Evolutionary conservation across 129 eudicot species (phyloP).

Genomic region (Scalesia atractyloides): DNA sequence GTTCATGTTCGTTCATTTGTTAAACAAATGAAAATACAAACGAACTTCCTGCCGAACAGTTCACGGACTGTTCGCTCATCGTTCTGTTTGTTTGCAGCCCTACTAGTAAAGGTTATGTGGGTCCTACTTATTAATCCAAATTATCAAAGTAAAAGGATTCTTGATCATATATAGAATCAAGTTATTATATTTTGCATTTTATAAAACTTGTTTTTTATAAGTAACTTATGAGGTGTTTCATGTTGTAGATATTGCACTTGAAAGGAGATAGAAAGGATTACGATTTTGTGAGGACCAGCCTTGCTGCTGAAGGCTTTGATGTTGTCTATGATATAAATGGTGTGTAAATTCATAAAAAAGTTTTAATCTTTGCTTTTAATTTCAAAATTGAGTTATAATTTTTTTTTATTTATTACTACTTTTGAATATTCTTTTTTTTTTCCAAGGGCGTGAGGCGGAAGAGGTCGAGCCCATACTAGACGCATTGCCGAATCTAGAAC

Average conservation of each 20-base stretch:
- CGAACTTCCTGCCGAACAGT: too few relatives aligned
- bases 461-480: constrained; percentile 96
- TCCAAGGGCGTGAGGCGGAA: constrained; percentile 88
- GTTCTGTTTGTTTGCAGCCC: too few relatives aligned
- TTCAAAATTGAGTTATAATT: too few relatives aligned
- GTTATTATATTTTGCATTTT: background rate
- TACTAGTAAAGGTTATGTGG: too few relatives aligned
- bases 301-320: constrained; percentile 92
- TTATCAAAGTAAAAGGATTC: background rate
- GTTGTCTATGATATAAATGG: constrained; percentile 97
- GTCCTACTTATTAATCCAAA: too few relatives aligned
- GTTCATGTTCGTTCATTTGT: too few relatives aligned
- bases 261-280: constrained; percentile 93
- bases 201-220: background rate
- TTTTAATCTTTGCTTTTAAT: background rate
- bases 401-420: too few relatives aligned
- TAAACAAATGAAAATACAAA: too few relatives aligned
- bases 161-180: too few relatives aligned
- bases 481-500: constrained; percentile 90
- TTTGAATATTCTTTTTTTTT: too few relatives aligned
- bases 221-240: constrained; percentile 6
- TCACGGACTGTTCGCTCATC: too few relatives aligned
- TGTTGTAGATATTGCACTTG: constrained; percentile 75
- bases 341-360: constrained; percentile 24
- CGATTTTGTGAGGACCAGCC: constrained; percentile 79